phyloP scores from a whole-genome alignment of 257 asterid genomes.

The Paraleonurus japonicus region DNA sequence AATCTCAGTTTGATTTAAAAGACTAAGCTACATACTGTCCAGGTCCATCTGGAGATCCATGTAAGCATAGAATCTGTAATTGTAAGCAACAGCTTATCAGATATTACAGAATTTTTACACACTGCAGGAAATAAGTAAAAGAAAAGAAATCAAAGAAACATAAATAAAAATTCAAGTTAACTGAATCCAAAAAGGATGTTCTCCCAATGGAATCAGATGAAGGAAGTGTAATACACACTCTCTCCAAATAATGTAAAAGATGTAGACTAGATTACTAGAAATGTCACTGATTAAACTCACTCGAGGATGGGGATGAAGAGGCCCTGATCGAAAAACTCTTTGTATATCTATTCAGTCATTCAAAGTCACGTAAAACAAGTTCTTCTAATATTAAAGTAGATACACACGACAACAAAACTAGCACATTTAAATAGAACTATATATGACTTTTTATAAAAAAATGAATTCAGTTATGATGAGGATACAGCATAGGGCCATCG shows the following conservation, averaged over 20 bases:
- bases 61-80: constrained; percentile 88
- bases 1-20: neutral
- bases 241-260: neutral
- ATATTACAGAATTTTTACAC: constrained; percentile 4
- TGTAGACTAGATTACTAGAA: neutral
- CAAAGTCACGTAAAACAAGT: constrained; percentile 44
- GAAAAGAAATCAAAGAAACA: neutral
- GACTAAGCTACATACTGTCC: constrained; percentile 68
- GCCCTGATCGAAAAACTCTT: constrained; percentile 78
- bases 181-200: neutral
- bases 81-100: constrained; percentile 29
- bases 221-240: neutral
- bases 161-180: too few relatives aligned
- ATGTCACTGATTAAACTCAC: constrained; percentile 42
- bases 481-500: constrained; percentile 99
- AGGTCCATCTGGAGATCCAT: constrained; percentile 97
- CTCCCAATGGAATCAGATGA: neutral
- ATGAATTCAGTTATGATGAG: constrained; percentile 22
- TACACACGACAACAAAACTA: neutral
- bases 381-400: constrained; percentile 10
- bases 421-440: neutral
- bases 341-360: constrained; percentile 62
- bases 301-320: constrained; percentile 91
- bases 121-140: constrained; percentile 8
- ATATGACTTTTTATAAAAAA: neutral